phyloP scores from a whole-genome alignment of 202 grass and related monocot species.

The Musa balbisiana region DNA sequence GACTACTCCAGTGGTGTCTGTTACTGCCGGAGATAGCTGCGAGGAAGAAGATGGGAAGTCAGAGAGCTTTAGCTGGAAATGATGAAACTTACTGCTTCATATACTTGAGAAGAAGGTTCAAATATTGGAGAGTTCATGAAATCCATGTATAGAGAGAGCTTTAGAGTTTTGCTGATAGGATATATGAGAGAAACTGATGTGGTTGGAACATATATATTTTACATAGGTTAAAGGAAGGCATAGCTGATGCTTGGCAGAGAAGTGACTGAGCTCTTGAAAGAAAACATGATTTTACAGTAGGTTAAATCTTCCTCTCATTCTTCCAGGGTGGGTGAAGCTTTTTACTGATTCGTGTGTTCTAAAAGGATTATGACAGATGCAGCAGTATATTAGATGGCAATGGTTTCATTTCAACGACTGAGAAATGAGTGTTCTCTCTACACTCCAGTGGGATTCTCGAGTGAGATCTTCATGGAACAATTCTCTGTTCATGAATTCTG shows the following conservation, averaged over 20 bases:
- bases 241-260: not conserved
- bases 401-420: too few species aligned
- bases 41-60: constrained; percentile 9
- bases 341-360: too few species aligned
- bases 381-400: too few species aligned
- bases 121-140: not conserved
- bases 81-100: not conserved
- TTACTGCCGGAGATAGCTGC: not conserved
- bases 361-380: too few species aligned
- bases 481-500: too few species aligned
- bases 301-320: too few species aligned
- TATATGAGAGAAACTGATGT: not conserved
- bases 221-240: not conserved
- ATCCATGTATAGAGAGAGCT: not conserved
- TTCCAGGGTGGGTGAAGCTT: not conserved
- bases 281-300: not conserved
- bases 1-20: not conserved
- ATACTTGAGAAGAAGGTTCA: not conserved
- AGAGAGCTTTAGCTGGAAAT: constrained; percentile 19
- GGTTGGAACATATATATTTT: not conserved
- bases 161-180: not conserved
- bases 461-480: too few species aligned
- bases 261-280: not conserved
- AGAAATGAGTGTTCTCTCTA: too few species aligned
- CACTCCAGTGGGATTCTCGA: too few species aligned